Evolutionary conservation across 2,329 filamentous ascomycete genomes (phyloP).

Genomic region (Fusarium fracticaudum): DNA sequence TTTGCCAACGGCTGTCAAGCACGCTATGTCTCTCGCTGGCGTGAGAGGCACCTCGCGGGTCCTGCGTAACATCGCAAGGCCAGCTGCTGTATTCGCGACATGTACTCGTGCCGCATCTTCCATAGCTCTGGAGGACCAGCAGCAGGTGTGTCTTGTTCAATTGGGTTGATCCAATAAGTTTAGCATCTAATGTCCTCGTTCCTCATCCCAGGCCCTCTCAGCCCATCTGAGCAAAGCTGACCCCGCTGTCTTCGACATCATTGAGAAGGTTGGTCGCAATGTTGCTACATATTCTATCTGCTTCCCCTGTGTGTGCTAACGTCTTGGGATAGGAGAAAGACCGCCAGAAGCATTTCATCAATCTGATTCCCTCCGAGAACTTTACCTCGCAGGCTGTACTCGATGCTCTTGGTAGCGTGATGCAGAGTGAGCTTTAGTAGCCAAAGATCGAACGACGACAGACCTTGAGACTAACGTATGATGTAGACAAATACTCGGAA

Average conservation of each 20-base stretch:
- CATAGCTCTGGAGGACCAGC: constrained; percentile 64
- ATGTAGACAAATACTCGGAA: constrained; percentile 95
- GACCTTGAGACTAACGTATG: background rate
- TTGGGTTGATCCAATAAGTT: constrained; percentile 10
- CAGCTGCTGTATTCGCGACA: constrained; percentile 34
- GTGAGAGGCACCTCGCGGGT: constrained; percentile 61
- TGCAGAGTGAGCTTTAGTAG: constrained; percentile 76
- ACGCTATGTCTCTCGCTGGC: constrained; percentile 58
- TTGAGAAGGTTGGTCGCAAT: constrained; percentile 76
- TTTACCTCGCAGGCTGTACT: constrained; percentile 94
- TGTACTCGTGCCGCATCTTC: constrained; percentile 56
- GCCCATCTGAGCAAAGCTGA: constrained; percentile 85
- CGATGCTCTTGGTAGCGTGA: constrained; percentile 90
- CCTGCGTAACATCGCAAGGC: constrained; percentile 54
- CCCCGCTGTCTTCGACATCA: constrained; percentile 85
- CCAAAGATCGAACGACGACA: background rate
- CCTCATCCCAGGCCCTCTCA: constrained; percentile 74
- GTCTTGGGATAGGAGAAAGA: constrained; percentile 78
- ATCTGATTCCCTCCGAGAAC: constrained; percentile 94
- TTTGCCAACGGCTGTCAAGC: constrained; percentile 16
- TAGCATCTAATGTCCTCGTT: constrained; percentile 21
- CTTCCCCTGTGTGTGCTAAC: background rate
- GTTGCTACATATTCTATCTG: background rate
- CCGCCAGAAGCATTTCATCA: constrained; percentile 98
- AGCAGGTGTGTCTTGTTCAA: constrained; percentile 58